These are phyloP conservation scores for Ilyonectria sp. DNA, from an alignment of 2,329 filamentous ascomycete species.

Conservation along the genomic window DNA sequence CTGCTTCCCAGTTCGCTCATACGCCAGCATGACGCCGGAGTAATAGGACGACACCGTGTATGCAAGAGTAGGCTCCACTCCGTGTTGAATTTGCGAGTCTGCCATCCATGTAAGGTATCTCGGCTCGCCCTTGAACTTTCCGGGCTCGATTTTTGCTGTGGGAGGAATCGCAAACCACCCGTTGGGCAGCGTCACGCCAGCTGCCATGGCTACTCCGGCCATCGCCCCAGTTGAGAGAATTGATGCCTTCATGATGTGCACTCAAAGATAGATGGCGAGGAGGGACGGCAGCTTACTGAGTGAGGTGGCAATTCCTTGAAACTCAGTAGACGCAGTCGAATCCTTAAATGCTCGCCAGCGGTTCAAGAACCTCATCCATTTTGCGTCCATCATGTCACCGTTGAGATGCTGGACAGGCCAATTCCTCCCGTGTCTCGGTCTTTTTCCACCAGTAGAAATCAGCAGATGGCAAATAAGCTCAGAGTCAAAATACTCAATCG, in stretches of 20 bases:
- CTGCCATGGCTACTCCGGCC: constrained; percentile 10
- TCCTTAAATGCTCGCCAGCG: background rate
- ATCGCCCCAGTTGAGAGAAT: background rate
- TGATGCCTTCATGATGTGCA: constrained; percentile 15
- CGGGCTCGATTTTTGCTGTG: constrained; percentile 24
- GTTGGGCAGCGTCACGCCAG: constrained; percentile 20
- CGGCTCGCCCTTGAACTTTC: constrained; percentile 34
- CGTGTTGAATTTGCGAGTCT: constrained; percentile 47
- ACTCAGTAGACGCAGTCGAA: background rate
- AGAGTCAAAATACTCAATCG: background rate
- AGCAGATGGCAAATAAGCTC: background rate
- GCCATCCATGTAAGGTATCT: constrained; percentile 48
- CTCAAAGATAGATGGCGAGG: background rate
- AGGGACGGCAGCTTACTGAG: background rate
- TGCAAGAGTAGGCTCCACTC: constrained; percentile 45
- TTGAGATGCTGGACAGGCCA: background rate
- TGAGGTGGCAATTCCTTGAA: background rate
- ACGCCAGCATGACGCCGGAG: constrained; percentile 33
- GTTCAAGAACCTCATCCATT: background rate
- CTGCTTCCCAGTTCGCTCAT: constrained; percentile 41
- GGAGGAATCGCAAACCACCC: constrained; percentile 38
- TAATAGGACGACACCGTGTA: constrained; percentile 43
- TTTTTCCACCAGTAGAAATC: background rate
- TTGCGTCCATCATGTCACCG: background rate
- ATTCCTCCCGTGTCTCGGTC: background rate